Conservation (phyloP, 2,329 filamentous ascomycete species). For the Cordyceps tenuipes region DNA sequence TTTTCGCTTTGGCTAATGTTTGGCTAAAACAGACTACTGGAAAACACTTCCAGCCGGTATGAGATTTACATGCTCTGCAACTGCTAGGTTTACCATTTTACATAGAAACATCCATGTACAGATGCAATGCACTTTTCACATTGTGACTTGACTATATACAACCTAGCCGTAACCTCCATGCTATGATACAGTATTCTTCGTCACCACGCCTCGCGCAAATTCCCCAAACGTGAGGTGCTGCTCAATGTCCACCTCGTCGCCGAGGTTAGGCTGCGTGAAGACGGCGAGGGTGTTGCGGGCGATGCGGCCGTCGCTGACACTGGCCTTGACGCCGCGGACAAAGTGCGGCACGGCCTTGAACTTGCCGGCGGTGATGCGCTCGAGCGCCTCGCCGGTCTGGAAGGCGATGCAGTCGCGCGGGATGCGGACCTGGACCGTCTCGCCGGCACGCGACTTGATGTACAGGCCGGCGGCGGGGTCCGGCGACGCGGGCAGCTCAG, state of each 20-base stretch:
- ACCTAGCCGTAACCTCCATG: background rate
- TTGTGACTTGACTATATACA: background rate
- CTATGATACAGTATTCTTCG: conserved; percentile 46
- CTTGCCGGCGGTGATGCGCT: conserved; percentile 81
- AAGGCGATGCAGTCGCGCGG: conserved; percentile 89
- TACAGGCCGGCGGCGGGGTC: conserved; percentile 86
- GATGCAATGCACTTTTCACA: background rate
- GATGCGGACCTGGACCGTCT: conserved; percentile 85
- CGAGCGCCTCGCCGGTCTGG: conserved; percentile 87
- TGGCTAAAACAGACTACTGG: background rate
- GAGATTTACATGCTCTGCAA: background rate
- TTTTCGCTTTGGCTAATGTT: background rate
- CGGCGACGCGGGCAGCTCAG: conserved; percentile 67
- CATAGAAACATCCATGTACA: background rate
- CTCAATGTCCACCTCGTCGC: conserved; percentile 64
- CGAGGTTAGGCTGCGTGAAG: conserved; percentile 93
- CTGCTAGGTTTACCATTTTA: background rate
- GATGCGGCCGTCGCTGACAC: conserved; percentile 43
- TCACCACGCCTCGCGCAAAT: conserved; percentile 57
- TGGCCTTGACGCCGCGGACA: conserved; percentile 65
- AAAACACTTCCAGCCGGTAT: background rate
- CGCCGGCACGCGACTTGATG: conserved; percentile 76
- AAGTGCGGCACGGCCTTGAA: conserved; percentile 97
- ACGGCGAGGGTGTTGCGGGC: conserved; percentile 87
- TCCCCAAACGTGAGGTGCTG: conserved; percentile 64